Evolutionary conservation across 2,329 filamentous ascomycete species (phyloP).

Genomic region (Zarea fungicola): DNA sequence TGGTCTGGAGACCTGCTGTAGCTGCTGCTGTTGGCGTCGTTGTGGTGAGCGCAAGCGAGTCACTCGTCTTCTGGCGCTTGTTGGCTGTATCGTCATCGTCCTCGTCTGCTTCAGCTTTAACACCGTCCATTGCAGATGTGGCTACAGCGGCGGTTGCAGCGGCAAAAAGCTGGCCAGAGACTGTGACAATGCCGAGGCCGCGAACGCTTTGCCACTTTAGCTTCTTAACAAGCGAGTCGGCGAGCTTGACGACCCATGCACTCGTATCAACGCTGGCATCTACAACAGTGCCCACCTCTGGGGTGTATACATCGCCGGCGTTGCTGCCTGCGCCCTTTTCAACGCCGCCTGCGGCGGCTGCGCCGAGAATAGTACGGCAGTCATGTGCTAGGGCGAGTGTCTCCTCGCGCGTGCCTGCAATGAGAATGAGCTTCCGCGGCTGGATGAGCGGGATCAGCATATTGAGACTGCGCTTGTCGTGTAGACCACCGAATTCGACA

Average conservation of each 20-base stretch:
- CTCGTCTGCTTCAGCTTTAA: constrained; percentile 46
- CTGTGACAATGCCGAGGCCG: constrained; percentile 84
- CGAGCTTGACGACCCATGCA: constrained; percentile 91
- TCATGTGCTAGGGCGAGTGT: constrained; percentile 73
- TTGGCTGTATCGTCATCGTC: constrained; percentile 40
- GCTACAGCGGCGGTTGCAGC: constrained; percentile 24
- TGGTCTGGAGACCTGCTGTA: constrained; percentile 15
- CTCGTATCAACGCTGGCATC: constrained; percentile 97
- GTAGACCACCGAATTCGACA: constrained; percentile 86
- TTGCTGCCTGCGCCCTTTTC: constrained; percentile 28
- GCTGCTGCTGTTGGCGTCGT: constrained; percentile 13
- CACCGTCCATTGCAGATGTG: background rate
- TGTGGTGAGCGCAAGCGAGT: constrained; percentile 22
- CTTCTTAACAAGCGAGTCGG: constrained; percentile 75
- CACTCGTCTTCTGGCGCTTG: constrained; percentile 46
- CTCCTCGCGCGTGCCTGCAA: constrained; percentile 74
- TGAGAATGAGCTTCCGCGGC: constrained; percentile 89
- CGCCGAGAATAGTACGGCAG: constrained; percentile 62
- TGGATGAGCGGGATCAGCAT: constrained; percentile 94
- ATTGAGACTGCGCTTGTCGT: constrained; percentile 88
- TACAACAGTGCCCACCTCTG: constrained; percentile 64
- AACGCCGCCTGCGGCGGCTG: constrained; percentile 21
- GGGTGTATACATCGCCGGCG: constrained; percentile 73
- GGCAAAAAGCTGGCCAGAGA: constrained; percentile 64
- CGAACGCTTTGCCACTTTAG: constrained; percentile 94